Evolutionary conservation across 1,139 yeast species (phyloP), one percentile per base, ranked within the genome.

Genomic region (Pichia sp.): DNA sequence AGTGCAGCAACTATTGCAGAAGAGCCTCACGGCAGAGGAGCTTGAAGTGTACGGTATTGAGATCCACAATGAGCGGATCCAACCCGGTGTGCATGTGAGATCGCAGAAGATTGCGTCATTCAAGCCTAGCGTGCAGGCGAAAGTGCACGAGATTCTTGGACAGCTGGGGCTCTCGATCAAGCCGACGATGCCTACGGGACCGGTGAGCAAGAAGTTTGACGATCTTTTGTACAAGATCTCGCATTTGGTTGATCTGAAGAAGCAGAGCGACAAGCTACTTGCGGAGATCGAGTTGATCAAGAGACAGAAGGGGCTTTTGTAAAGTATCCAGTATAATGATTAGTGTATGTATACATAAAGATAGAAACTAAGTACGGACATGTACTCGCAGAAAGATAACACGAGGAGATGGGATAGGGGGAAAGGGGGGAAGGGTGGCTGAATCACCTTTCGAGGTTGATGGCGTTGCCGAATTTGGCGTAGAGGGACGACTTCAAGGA

Each of bases 151-250:
- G n/a, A 77, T 84, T 5, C 72, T 93, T 58, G 87, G 85, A 56
- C 99, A 93, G 66, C 72, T 93, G 59, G 93, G 85, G 15, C 73
- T 93, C 29, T 77, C 85, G 1, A 85, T 95, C 63, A 84, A 87
- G 60, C 98, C 99, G 0, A 83, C 84, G 0, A 86, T 95, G 87
- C 95, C 96, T 3, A 89, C 99, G 0, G 82, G 87, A 46, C 82
- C 79, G 56, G 90, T 95, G 1, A 82, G 90, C 72, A 78, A 85
- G 8, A 84, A 82, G 65, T 92, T 87, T 68, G 98, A 93, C 63
- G 84, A 84, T 57, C 71, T 93, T 52, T 78, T 88, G 55, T 82
- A 86, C 60, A 77, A 86, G 0, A 88, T 90, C 45, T 85, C 84
- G 10, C 80, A 87, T 3, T 74, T 93, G 57, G 74, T 92, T 54